Evolutionary conservation across 768 basidiomycete genomes (phyloP), one percentile per base, ranked within the genome.

Genomic region (Galerina marginata): DNA sequence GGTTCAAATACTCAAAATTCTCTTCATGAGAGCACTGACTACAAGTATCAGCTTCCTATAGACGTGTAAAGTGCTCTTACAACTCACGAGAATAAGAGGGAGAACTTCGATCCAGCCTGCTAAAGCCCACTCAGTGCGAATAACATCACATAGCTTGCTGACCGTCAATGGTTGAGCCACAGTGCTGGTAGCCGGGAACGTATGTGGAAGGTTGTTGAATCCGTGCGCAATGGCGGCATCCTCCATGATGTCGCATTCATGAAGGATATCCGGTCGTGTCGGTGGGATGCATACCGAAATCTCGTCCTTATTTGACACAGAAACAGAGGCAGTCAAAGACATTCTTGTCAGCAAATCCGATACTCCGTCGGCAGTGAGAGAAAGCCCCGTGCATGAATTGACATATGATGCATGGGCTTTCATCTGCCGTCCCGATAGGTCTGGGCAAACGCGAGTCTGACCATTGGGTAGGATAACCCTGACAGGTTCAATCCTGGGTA

Each of bases 211-310:
- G 68, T 96, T 97, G 79, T 99, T 98, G 82, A 95, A 99, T 2
- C 97, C 97, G 71, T 96, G 97, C 0, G 95, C 97, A 65, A 99
- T 93, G 9, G 97, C 97, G 2, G 91, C 94, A 64, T 99, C 97
- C 72, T 99, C 97, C 89, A 99, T 92, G 71, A 99, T 85, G 72
- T 99, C 97, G 70, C 96, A 97, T 73, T 99, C 95, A 72, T 99
- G 97, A 56, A 99, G 79, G 65, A 99, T 98, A 71, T 99, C 97
- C 1, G 97, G 95, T 39, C 97, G 87, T n/a, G 95, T 98, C n/a
- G 92, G 82, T 4, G 97, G 96, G 48, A 99, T 83, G 37, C 86
- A 77, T 26, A 99, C 89, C 15, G 82, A 67, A 44, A 99, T 80
- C 66, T 86, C 83, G 68, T 98, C 95, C 0, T 75, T 70, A 60